Base-by-base conservation (phyloP, 257 asterid species). In the Ballota nigra region DNA sequence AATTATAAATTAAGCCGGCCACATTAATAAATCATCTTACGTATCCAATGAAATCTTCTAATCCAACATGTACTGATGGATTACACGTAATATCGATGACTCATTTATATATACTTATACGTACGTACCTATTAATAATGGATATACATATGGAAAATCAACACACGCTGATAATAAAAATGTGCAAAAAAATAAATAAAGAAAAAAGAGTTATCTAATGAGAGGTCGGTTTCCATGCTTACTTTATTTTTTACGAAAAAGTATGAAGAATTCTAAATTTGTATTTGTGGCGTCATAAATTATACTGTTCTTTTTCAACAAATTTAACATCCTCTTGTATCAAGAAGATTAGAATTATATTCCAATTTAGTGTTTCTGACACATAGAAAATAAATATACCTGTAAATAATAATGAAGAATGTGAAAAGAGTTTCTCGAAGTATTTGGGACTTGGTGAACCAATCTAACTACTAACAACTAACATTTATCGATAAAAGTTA, bases 1-100 rank as follows among this genome's bases (percentile, higher is more conserved):
- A 57, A 65, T 47, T 31, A n/a, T n/a, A n/a, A 57, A 65, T 47
- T 20, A 33, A 72, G 67, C 65, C 52, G 60, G 61, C 71, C 47
- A 24, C 34, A 53, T 65, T 73, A 40, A 33, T 63, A 19, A 6
- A 52, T 24, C 23, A 6, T 51, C 16, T 8, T 29, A 47, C 51
- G 70, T 61, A 63, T 70, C 73, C 68, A 70, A 52, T 70, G 58
- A 77, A 41, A 20, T 45, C 31, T 49, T 57, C 52, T 57, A 34
- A 24, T 58, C 22, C 23, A 52, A 52, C 59, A 52, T 52, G 5
- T 52, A 8, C 13, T 9, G 15, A 52, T 52, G 24, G 28, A 52
- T 52, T 18, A 19, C 24, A 8, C 28, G 59, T 52, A 20, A 19
- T 52, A 4, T 19, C 28, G 28, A 19, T 20, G 6, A 26, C 26